These are phyloP conservation scores for Chrysochromulina parva DNA, from an alignment of 78 protist genomes.

Conservation along the genomic window DNA sequence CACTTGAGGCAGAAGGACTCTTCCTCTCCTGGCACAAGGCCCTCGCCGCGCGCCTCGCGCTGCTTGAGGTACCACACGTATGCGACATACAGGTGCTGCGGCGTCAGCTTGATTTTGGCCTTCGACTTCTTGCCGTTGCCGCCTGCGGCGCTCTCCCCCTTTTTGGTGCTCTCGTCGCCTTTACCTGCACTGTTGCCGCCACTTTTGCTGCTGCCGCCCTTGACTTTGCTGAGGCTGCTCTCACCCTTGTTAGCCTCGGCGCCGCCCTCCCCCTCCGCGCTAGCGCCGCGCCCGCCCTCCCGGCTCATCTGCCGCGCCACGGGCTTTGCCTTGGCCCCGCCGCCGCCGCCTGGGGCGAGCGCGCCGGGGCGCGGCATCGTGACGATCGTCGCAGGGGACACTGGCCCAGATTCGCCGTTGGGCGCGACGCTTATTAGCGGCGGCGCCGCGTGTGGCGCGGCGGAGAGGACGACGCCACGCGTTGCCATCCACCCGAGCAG, in stretches of 20 bases:
- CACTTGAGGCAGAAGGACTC: conserved; percentile 12
- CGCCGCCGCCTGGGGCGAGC: too few species aligned
- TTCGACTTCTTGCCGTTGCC: background rate
- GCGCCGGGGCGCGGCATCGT: too few species aligned
- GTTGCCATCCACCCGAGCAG: background rate
- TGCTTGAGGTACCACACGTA: background rate
- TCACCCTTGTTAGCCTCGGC: too few species aligned
- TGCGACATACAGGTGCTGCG: conserved; percentile 4
- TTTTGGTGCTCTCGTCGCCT: too few species aligned
- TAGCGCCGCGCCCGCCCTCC: background rate
- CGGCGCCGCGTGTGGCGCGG: background rate
- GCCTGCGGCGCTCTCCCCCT: background rate
- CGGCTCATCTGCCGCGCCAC: background rate
- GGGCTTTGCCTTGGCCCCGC: too few species aligned
- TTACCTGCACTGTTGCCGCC: too few species aligned
- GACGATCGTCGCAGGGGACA: too few species aligned
- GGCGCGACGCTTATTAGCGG: too few species aligned
- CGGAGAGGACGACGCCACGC: background rate
- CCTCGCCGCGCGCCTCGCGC: background rate
- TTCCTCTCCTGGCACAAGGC: background rate
- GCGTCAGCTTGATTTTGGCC: background rate
- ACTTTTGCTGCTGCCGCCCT: too few species aligned
- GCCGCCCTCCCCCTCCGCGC: too few species aligned
- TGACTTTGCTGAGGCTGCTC: too few species aligned
- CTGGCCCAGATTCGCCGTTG: too few species aligned